phyloP scores from a whole-genome alignment of 2,329 filamentous ascomycete genomes.

The Pseudopyricularia javanii region DNA sequence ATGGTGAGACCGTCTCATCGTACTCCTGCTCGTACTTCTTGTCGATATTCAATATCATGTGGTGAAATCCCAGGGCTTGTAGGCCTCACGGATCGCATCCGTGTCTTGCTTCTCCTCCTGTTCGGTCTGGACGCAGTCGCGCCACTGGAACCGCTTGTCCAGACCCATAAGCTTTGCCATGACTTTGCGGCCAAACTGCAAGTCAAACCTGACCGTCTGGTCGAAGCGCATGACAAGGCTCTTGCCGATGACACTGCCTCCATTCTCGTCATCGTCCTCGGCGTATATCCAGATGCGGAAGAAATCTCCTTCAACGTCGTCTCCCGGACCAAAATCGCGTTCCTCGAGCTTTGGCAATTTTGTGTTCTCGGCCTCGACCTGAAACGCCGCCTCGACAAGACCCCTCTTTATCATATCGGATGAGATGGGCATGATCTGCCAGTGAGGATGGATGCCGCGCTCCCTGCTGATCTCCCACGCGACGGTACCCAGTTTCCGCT shows the following conservation, averaged over 20 bases:
- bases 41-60: not conserved
- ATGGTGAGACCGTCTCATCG: too few relatives aligned
- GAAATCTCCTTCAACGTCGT: slow-evolving; percentile 49
- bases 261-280: slow-evolving; percentile 25
- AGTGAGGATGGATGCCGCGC: slow-evolving; percentile 77
- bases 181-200: slow-evolving; percentile 82
- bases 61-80: slow-evolving; percentile 81
- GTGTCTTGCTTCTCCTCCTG: slow-evolving; percentile 72
- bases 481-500: slow-evolving; percentile 61
- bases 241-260: slow-evolving; percentile 43
- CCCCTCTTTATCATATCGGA: slow-evolving; percentile 55
- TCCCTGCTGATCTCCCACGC: slow-evolving; percentile 86
- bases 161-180: slow-evolving; percentile 77
- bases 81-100: slow-evolving; percentile 66
- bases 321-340: slow-evolving; percentile 35
- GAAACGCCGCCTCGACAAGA: slow-evolving; percentile 78
- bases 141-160: slow-evolving; percentile 72
- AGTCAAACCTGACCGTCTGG: slow-evolving; percentile 64
- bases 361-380: slow-evolving; percentile 71
- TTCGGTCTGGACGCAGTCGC: slow-evolving; percentile 65
- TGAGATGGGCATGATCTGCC: slow-evolving; percentile 80
- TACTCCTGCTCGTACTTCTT: not conserved
- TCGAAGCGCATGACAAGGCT: slow-evolving; percentile 65
- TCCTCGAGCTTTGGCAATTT: slow-evolving; percentile 38
- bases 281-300: slow-evolving; percentile 77